Base-by-base conservation (phyloP, 2,329 filamentous ascomycete genomes). In the Fusarium marasasianum region DNA sequence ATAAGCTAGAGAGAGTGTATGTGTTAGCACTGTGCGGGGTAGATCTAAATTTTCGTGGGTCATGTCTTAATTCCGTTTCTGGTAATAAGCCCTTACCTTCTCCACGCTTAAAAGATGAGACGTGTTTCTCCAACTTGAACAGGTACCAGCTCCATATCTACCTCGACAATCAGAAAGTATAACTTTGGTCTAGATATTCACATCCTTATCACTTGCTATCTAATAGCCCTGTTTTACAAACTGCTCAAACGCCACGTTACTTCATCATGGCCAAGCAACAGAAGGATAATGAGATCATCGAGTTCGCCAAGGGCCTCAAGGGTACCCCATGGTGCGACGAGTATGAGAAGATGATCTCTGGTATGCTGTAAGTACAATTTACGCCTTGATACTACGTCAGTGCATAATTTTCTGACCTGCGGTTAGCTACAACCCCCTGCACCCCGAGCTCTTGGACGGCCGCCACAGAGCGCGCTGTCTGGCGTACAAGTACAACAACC, bases 311-410 rank as follows among this genome's bases (percentile, higher is more conserved):
- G 50, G 45, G 56, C 18, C 62, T 76, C 20, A 57, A 68, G 12
- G 59, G 45, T 11, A 74, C 63, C 1, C 76, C 76, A 1, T 77
- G 76, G 75, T 77, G 76, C 10, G 76, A 77, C 2, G 73, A 78
- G 26, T 78, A 78, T 7, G 76, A 78, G 24, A 74, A 73, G 51
- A 77, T 77, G 78, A 76, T 78, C n/a, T 78, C 78, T 8, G 77
- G 77, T 24, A 79, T 77, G 77, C 67, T 77, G 76, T 77, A 54
- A 29, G 73, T 66, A 35, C 40, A 26, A 4, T 26, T 3, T 5
- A 5, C 8, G 5, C 7, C 20, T 38, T 3, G 15, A 15, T n/a
- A 14, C 20, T 2, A 17, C 4, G 11, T 9, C 4, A 17, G 10
- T 6, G 4, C 8, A 8, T n/a, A 1, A 8, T 5, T 14, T 2